These are phyloP conservation scores for Daucus carota DNA, from an alignment of 129 eudicot species.

Conservation along the genomic window DNA sequence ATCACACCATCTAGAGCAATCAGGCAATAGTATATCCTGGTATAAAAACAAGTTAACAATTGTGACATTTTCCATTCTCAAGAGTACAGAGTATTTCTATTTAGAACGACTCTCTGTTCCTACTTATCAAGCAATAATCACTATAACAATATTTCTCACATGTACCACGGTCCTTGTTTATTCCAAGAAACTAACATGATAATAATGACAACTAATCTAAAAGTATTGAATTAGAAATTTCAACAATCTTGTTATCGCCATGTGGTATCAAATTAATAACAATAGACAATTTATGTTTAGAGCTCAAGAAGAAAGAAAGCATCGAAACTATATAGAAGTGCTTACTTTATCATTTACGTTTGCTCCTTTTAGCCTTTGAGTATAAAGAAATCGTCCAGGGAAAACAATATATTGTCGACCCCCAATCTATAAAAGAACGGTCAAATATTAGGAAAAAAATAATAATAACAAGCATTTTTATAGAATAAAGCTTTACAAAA, in stretches of 20 bases:
- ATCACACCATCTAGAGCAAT: background rate
- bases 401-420: conserved; percentile 78
- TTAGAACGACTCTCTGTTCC: background rate
- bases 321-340: background rate
- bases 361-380: conserved; percentile 89
- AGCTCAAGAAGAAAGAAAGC: conserved; percentile 9
- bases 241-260: background rate
- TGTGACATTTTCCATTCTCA: background rate
- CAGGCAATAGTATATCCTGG: too few species aligned
- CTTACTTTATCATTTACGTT: conserved; percentile 76
- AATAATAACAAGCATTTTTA: background rate
- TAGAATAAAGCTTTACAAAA: background rate
- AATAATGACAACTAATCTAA: background rate
- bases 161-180: background rate
- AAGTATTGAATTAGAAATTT: background rate
- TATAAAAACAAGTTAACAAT: too few species aligned
- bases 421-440: conserved; percentile 49
- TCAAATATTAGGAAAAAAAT: background rate
- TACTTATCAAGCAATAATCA: background rate
- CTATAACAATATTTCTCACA: background rate
- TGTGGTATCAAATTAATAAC: background rate
- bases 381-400: conserved; percentile 79
- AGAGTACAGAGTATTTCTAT: background rate
- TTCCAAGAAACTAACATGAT: background rate
- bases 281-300: background rate